These are phyloP conservation scores for Colletotrichum sp. DNA, from an alignment of 2,329 filamentous ascomycete species.

Conservation along the genomic window DNA sequence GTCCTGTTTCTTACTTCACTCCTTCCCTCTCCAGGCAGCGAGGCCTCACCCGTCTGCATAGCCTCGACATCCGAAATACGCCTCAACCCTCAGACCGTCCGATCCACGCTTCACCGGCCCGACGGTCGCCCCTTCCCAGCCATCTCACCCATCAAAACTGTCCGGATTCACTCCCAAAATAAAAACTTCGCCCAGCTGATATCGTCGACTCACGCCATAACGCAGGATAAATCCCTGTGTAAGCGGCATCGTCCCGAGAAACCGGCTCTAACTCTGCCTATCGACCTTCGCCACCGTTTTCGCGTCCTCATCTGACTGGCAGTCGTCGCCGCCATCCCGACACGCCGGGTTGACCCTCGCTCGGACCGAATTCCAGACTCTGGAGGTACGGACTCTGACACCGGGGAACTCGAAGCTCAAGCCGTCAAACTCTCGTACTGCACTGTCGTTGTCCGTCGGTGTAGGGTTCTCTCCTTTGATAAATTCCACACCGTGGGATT, in stretches of 20 bases:
- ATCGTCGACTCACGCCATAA: background rate
- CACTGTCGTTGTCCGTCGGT: background rate
- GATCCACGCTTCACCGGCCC: background rate
- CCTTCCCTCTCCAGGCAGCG: background rate
- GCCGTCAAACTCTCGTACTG: background rate
- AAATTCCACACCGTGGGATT: background rate
- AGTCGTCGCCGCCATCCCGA: background rate
- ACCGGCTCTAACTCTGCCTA: background rate
- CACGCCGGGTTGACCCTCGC: slow-evolving; percentile 8
- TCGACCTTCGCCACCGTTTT: background rate
- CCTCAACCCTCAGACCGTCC: slow-evolving; percentile 10
- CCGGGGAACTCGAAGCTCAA: slow-evolving; percentile 4
- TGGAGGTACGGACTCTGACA: slow-evolving; percentile 6
- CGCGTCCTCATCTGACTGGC: background rate
- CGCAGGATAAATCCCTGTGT: background rate
- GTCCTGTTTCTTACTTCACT: background rate
- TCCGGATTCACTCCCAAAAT: background rate
- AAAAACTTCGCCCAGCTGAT: background rate
- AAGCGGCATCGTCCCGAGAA: background rate
- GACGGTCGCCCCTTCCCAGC: background rate
- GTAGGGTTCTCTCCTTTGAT: background rate
- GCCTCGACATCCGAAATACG: background rate
- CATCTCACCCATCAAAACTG: background rate
- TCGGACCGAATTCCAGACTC: slow-evolving; percentile 3
- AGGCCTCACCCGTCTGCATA: background rate